Percentiles rank a stretch among this genome's conserved stretches.
Evolutionary conservation across 768 basidiomycete species (phyloP).

Genomic region (Lentinula raphanica): DNA sequence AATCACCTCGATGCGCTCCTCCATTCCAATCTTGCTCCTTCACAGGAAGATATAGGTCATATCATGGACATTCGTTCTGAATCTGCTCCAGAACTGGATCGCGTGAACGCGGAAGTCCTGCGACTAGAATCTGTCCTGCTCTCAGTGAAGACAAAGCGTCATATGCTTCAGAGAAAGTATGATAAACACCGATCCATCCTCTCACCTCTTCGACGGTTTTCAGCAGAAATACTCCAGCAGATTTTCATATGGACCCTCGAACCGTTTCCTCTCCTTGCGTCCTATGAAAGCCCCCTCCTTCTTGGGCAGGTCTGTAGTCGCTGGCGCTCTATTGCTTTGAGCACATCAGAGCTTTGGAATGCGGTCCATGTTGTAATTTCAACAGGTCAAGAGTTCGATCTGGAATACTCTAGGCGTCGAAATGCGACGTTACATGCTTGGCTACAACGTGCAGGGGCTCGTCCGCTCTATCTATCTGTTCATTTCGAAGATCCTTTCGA

Average conservation of each 20-base stretch:
- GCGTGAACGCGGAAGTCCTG: background rate
- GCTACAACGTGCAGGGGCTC: background rate
- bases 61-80: background rate
- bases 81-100: background rate
- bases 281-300: background rate
- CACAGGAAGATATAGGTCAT: background rate
- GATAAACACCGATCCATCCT: background rate
- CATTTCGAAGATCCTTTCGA: background rate
- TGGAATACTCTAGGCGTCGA: background rate
- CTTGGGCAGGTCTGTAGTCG: conserved; percentile 1
- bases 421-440: background rate
- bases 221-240: conserved; percentile 3
- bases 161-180: background rate
- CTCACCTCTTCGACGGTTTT: background rate
- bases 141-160: background rate
- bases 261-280: background rate
- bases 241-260: background rate
- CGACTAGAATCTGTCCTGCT: background rate
- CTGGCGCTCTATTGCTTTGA: background rate
- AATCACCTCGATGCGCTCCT: background rate
- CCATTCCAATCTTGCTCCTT: background rate
- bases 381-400: background rate
- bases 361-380: background rate
- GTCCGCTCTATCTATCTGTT: background rate
- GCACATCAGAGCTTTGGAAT: conserved; percentile 2